Evolutionary conservation across 2,329 filamentous ascomycete species (phyloP).

Genomic region (Rutstroemia sp.): DNA sequence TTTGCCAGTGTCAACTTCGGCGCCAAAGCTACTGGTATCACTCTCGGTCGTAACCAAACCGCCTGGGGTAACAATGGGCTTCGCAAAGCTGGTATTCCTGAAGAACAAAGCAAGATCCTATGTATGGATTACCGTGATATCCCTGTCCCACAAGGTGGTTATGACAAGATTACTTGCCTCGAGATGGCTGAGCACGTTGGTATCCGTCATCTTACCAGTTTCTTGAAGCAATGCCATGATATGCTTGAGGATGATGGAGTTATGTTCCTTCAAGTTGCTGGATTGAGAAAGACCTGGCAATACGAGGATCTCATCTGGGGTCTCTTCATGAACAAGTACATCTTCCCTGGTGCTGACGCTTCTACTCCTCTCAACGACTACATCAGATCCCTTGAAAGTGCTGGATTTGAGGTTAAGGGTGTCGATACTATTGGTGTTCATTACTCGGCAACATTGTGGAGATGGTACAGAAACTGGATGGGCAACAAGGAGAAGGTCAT

Average conservation of each 20-base stretch:
- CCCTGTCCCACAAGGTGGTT: slow-evolving; percentile 67
- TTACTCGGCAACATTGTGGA: slow-evolving; percentile 94
- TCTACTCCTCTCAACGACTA: slow-evolving; percentile 88
- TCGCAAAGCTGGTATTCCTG: slow-evolving; percentile 70
- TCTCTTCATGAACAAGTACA: slow-evolving; percentile 99
- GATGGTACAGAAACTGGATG: slow-evolving; percentile 98
- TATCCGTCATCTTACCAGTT: slow-evolving; percentile 75
- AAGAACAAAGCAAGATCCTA: slow-evolving; percentile 84
- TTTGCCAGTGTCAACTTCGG: slow-evolving; percentile 92
- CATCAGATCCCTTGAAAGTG: slow-evolving; percentile 74
- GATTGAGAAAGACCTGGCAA: slow-evolving; percentile 91
- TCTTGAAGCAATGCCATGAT: slow-evolving; percentile 80
- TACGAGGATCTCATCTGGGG: slow-evolving; percentile 98
- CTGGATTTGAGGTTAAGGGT: slow-evolving; percentile 84
- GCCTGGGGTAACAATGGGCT: slow-evolving; percentile 92
- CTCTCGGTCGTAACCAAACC: slow-evolving; percentile 91
- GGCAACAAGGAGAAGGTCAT: slow-evolving; percentile 86
- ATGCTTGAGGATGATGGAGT: slow-evolving; percentile 96
- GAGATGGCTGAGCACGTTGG: slow-evolving; percentile 99
- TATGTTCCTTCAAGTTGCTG: slow-evolving; percentile 94
- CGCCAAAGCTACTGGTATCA: slow-evolving; percentile 76
- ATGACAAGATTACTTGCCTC: slow-evolving; percentile 93
- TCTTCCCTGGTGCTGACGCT: slow-evolving; percentile 95
- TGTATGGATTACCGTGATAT: slow-evolving; percentile 98
- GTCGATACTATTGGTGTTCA: slow-evolving; percentile 93